Conservation (phyloP, 805 yeast genomes). For the Zygosaccharomyces kombuchaensis region DNA sequence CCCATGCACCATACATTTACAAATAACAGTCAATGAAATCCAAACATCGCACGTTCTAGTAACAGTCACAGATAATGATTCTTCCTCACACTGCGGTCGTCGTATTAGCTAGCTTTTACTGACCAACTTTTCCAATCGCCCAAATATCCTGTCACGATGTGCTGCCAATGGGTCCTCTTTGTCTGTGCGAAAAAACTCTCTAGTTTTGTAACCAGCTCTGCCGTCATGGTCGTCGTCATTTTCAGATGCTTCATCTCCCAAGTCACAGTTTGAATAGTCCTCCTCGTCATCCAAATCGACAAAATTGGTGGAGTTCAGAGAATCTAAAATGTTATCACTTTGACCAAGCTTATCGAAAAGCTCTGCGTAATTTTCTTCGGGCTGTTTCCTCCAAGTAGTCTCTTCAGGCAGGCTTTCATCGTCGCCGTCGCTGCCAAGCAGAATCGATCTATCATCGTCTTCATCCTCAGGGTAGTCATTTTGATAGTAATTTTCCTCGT, state of each 20-base stretch:
- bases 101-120: constrained; percentile 18
- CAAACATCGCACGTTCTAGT: not conserved
- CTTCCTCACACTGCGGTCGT: not conserved
- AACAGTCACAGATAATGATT: constrained; percentile 2
- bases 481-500: constrained; percentile 86
- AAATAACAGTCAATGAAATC: not conserved
- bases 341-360: constrained; percentile 24
- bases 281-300: constrained; percentile 33
- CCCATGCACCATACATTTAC: not conserved
- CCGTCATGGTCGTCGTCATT: constrained; percentile 29
- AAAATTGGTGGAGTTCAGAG: constrained; percentile 26
- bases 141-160: constrained; percentile 61
- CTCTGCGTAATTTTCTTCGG: constrained; percentile 16
- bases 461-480: constrained; percentile 97
- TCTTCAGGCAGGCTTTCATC: constrained; percentile 36
- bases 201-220: constrained; percentile 39
- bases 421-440: constrained; percentile 37
- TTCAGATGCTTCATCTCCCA: constrained; percentile 72
- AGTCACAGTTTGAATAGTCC: constrained; percentile 44
- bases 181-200: constrained; percentile 54
- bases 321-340: constrained; percentile 22
- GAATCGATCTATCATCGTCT: constrained; percentile 50
- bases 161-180: constrained; percentile 56
- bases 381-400: constrained; percentile 9
- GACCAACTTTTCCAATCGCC: constrained; percentile 52